Evolutionary conservation across 768 basidiomycete genomes (phyloP), one percentile per base, ranked within the genome.

Genomic region (Russula vinacea): DNA sequence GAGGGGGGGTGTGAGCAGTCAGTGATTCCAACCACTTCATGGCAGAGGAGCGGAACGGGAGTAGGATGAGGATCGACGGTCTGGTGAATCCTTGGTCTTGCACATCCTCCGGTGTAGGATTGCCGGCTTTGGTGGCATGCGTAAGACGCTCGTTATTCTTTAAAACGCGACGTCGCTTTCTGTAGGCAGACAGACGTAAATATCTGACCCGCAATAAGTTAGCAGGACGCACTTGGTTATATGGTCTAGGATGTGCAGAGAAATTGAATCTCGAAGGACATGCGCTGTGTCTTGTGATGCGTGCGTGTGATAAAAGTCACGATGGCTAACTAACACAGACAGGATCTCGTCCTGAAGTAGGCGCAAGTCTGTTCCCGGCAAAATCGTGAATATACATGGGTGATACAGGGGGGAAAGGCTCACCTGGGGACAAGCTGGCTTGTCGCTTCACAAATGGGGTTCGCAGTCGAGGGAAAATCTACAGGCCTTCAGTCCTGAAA

Each of bases 21-120:
- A 98, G 78, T 29, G 89, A 85, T n/a, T 80, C 79, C 66, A 94
- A 77, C 92, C 95, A 98, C 60, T 84, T 80, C 7, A 89, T 77
- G 0, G 92, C 95, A 56, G 86, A 87, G 45, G 92, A 92, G 55
- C 97, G 93, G 78, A 98, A 94, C 1, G 97, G 97, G 11, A 95
- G 83, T 62, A 98, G 85, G 67, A 99, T 77, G 52, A 99, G 89
- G 33, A 96, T 80, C 22, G 96, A 94, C 11, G 97, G 96, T 6
- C 97, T 90, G 8, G 95, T 97, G 76, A 98, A 98, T 32, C 96
- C 96, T 81, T 98, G 97, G 72, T 99, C 97, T 76, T 92, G 92
- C 16, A 91, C 82, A 65, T 92, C 86, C 74, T 88, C 85, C 2
- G 87, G 86, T 2, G 83, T 79, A 26, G 84, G 78, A 8, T 77